Base-by-base conservation (phyloP, 176 grass and related monocot species). In the Raddia guianensis region DNA sequence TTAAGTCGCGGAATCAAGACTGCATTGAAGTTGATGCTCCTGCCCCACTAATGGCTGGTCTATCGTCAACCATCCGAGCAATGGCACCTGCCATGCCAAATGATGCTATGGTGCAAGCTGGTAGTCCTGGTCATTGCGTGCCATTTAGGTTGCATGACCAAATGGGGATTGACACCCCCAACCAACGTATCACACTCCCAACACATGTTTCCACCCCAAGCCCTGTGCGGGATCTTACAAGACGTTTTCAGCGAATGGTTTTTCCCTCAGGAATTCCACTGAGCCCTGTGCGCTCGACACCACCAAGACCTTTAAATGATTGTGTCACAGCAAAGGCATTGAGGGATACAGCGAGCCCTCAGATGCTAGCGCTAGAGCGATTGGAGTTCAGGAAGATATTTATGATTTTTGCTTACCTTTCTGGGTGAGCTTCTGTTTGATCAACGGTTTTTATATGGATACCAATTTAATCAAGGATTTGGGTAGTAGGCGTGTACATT, bases 311-410 rank as follows among this genome's bases (percentile, higher is more conserved):
- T 16, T 13, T 14, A 44, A 62, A 16, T 5, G 13, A 34, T 51
- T 18, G 12, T 78, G 21, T 9, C 0, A 37, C 16, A 2, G 12
- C 7, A 18, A 53, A 83, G 19, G 10, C 59, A 51, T 72, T 50
- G 19, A 53, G 61, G 8, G 60, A 8, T 15, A 55, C 49, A 37
- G 66, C 12, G 13, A 88, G 68, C 34, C 75, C 52, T 62, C 68
- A 89, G 19, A 89, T 97, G 86, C 7, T 81, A 9, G 86, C 86
- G 35, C 48, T 93, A 49, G 94, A 74, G 9, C 63, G 91, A 42
- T 64, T 91, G 4, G 94, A 93, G 68, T 97, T 93, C 55, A 59
- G 11, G 55, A 56, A 72, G 76, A 83, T 20, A 50, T 59, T 79
- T 40, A 78, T 46, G 68, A 44, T 88, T 79, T 72, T 19, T 42